These are phyloP conservation scores for apple (Malus domestica) DNA, from an alignment of 306 rosid species.

Conservation along the genomic window DNA sequence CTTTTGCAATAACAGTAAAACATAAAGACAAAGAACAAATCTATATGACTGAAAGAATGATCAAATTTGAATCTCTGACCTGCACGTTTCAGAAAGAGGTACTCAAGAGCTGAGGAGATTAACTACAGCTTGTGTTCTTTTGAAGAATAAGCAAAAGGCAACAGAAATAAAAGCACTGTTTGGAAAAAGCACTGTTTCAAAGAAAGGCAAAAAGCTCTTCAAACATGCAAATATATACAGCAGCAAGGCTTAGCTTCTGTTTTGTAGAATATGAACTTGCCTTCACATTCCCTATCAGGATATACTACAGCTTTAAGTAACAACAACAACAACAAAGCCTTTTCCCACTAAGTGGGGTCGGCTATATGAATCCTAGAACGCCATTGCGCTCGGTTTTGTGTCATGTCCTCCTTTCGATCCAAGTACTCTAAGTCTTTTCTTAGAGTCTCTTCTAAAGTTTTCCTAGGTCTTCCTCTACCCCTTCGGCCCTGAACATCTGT, in stretches of 20 bases:
- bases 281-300: constrained; percentile 68
- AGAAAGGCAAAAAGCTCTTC: not conserved
- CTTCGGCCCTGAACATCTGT: no score
- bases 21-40: not conserved
- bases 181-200: constrained; percentile 1
- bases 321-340: no score
- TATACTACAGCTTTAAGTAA: constrained; percentile 29
- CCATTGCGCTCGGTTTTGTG: no score
- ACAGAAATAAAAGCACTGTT: not conserved
- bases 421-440: no score
- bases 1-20: not conserved
- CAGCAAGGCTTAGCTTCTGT: not conserved
- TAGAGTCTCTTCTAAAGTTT: no score
- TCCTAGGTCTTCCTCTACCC: no score
- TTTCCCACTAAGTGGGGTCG: no score
- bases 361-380: no score
- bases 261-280: constrained; percentile 34
- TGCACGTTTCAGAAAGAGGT: not conserved
- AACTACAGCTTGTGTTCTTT: not conserved
- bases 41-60: not conserved
- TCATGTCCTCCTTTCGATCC: no score
- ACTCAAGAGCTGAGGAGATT: not conserved
- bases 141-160: constrained; percentile 3
- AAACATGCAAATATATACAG: not conserved
- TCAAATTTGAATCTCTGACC: not conserved